Evolutionary conservation across 1,284 basidiomycete genomes (phyloP).

Genomic region (Inonotus hispidus): DNA sequence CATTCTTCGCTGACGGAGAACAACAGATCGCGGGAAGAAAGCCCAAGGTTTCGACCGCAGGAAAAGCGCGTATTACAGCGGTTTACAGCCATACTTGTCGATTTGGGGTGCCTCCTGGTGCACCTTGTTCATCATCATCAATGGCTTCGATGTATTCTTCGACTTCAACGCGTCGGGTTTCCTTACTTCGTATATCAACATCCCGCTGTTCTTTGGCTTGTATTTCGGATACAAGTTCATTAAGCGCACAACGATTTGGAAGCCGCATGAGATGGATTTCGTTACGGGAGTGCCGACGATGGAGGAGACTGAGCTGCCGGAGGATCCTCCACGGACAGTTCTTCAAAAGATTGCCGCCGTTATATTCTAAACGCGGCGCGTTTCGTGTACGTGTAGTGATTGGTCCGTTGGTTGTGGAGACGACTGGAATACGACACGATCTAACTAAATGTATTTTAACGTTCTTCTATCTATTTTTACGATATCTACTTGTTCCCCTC

Average conservation of each 20-base stretch:
- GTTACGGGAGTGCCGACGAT: conserved; percentile 53
- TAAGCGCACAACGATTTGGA: conserved; percentile 49
- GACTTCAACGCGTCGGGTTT: conserved; percentile 55
- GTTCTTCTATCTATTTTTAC: background rate
- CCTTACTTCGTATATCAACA: conserved; percentile 53
- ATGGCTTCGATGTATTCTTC: conserved; percentile 58
- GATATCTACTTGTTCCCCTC: background rate
- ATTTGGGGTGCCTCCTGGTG: conserved; percentile 37
- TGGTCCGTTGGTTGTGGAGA: background rate
- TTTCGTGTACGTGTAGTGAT: background rate
- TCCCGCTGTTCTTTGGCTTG: conserved; percentile 46
- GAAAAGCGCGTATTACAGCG: conserved; percentile 48
- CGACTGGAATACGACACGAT: background rate
- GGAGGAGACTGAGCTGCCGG: conserved; percentile 51
- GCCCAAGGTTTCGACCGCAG: conserved; percentile 53
- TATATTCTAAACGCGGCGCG: conserved; percentile 30
- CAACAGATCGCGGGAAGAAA: conserved; percentile 45
- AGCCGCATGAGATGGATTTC: conserved; percentile 55
- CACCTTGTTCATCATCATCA: conserved; percentile 38
- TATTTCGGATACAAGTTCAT: conserved; percentile 53
- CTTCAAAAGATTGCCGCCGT: conserved; percentile 34
- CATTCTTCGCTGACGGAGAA: background rate
- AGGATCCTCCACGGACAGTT: conserved; percentile 36
- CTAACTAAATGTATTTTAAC: background rate
- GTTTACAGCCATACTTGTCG: conserved; percentile 38